A percentile compares a stretch with the other conserved stretches of the same genome.
phyloP scores from a whole-genome alignment of 805 yeast genomes.

The Wickerhamomyces canadensis region DNA sequence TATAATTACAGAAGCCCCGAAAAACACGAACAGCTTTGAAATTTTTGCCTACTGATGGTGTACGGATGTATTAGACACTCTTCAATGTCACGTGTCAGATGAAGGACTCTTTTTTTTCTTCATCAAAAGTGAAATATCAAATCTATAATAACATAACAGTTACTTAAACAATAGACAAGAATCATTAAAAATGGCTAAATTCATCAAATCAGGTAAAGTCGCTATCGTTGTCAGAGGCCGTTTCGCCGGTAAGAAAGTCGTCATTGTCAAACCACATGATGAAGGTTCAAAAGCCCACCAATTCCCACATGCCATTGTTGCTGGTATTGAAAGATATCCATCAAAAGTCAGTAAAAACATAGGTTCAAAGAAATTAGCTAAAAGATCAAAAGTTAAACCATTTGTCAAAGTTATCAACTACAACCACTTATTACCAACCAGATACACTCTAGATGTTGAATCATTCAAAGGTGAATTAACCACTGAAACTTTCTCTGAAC shows the following conservation, averaged over 20 bases:
- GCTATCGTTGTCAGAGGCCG: slow-evolving; percentile 99
- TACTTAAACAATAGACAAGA: too few species aligned
- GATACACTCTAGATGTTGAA: slow-evolving; percentile 97
- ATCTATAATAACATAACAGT: slow-evolving; percentile 2
- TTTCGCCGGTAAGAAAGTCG: slow-evolving; percentile 99
- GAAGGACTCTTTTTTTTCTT: slow-evolving; percentile 11
- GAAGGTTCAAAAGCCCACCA: slow-evolving; percentile 98
- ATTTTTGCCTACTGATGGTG: too few species aligned
- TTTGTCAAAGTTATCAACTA: slow-evolving; percentile 98
- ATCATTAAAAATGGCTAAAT: slow-evolving; percentile 89
- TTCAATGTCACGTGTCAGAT: slow-evolving; percentile 5
- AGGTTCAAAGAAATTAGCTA: slow-evolving; percentile 94
- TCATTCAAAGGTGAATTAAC: slow-evolving; percentile 87
- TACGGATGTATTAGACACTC: slow-evolving; percentile 5
- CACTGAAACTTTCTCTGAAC: slow-evolving; percentile 93
- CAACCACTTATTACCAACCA: slow-evolving; percentile 99
- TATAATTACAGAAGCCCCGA: too few species aligned
- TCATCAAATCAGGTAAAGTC: slow-evolving; percentile 97
- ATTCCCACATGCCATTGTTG: slow-evolving; percentile 99
- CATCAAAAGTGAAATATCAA: slow-evolving; percentile 23
- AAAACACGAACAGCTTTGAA: too few species aligned
- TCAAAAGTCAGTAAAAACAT: slow-evolving; percentile 90
- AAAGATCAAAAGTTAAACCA: slow-evolving; percentile 98
- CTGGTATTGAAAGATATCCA: slow-evolving; percentile 99
- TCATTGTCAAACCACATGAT: slow-evolving; percentile 96